Base-by-base conservation (phyloP, 805 yeast species). In the Wickerhamiella slavikovae region DNA sequence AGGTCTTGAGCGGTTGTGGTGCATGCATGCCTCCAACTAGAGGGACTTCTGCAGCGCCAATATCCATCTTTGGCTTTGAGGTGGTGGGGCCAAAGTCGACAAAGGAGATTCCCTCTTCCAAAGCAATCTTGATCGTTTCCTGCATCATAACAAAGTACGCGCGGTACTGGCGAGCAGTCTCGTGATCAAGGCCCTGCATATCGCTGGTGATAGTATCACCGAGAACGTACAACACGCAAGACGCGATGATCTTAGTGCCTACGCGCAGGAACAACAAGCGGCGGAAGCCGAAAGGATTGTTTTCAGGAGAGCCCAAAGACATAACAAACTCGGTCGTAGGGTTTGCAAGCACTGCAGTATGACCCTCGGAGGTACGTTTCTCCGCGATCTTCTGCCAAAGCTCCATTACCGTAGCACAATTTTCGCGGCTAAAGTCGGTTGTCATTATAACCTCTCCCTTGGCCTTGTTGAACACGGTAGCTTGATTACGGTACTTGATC, bases 91-190 rank as follows among this genome's bases (percentile, higher is more conserved):
- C 64, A 37, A 58, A 58, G 38, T 58, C 63, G 14, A 58, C 60
- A 38, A 58, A 58, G 19, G 44, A 37, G 16, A 49, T 42, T 7
- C 54, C 53, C 31, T 53, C 58, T 25, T 41, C 41, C 29, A 58
- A 35, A 0, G 61, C 64, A 12, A 57, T 55, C 15, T 44, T 42
- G 16, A 58, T 56, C n/a, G 57, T 57, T 25, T 54, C 50, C 40
- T 58, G 62, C 63, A 58, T 58, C 63, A 58, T 58, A 14, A 57
- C 64, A 41, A 58, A 58, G 34, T 58, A 58, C 3, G 61, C 62
- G 34, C 55, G 57, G 36, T 51, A 52, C 25, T 52, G 41, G 18
- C 57, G 48, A 9, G 55, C 55, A 15, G 34, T 36, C 13, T 56
- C 62, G 28, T 56, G 58, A 29, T 58, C 54, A 14, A 58, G 41